Base-by-base conservation (phyloP, 108 stramenopile genomes). In the Cyclotella cryptica region DNA sequence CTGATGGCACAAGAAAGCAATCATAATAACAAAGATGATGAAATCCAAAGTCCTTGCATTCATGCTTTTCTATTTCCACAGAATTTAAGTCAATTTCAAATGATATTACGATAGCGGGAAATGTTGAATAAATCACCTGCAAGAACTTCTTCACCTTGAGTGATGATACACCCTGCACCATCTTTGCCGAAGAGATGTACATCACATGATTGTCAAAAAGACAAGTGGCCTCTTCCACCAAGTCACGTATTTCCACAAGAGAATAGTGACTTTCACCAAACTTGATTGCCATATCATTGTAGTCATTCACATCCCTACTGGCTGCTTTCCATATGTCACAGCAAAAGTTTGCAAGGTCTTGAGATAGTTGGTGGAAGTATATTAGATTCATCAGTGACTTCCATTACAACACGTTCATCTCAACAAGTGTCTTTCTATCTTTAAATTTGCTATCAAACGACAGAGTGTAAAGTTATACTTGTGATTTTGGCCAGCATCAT, bases 281-380 rank as follows among this genome's bases (percentile, higher is more conserved):
- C 62, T 63, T 27, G 12, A 63, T 63, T 8, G 62, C 21, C 62
- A 63, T 63, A n/a, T 63, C 62, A n/a, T 29, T 8, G 27, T 63
- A 63, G 17, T 17, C 26, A 63, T 63, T 27, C 18, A 28, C 62
- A 27, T 63, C 28, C n/a, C 62, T 63, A 28, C 62, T 27, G 24
- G 62, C 62, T 7, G 62, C 62, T 29, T 28, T 18, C 62, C 62
- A 63, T n/a, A 63, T 8, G 7, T 28, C 15, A 19, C 62, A 7
- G 17, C 40, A 19, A 17, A 63, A 63, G 62, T 63, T 28, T 8
- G 62, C 62, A 17, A 63, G 21, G n/a, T 63, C 62, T 63, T 63
- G 62, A 8, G 62, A 63, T 8, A 63, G 26, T 7, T 28, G 21
- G 18, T 63, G 62, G 28, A 63, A 63, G 14, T 63, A 27, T 27